A percentile compares a stretch with the other conserved stretches of the same genome.
Evolutionary conservation across 2,329 filamentous ascomycete species (phyloP).

Genomic region (Aspergillus pseudoterreus): DNA sequence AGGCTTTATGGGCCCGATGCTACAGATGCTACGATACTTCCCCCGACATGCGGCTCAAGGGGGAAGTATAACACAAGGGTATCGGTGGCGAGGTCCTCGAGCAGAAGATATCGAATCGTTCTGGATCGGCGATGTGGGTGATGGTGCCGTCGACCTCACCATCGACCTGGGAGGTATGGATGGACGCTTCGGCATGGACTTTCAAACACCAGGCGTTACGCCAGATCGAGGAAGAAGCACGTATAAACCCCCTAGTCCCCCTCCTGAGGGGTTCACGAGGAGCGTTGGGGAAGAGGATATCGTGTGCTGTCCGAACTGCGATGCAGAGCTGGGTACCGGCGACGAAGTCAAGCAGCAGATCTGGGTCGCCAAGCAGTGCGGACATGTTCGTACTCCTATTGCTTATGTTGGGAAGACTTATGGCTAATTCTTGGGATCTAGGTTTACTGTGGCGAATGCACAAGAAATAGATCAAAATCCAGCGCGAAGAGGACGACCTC

Average conservation of each 20-base stretch:
- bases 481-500: constrained; percentile 29
- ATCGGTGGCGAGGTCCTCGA: neutral
- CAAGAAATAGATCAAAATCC: constrained; percentile 35
- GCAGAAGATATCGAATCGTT: constrained; percentile 10
- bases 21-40: constrained; percentile 7
- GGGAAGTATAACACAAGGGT: neutral
- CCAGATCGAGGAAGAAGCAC: constrained; percentile 22
- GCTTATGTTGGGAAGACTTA: neutral
- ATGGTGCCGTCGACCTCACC: constrained; percentile 4
- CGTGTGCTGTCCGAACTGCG: constrained; percentile 81
- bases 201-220: constrained; percentile 43
- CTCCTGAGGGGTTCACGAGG: constrained; percentile 75
- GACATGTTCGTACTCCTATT: constrained; percentile 65
- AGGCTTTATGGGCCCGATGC: constrained; percentile 2
- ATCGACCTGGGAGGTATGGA: constrained; percentile 5
- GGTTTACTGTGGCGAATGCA: constrained; percentile 50
- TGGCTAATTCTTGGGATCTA: constrained; percentile 17
- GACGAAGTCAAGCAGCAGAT: constrained; percentile 73
- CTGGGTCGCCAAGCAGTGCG: constrained; percentile 86
- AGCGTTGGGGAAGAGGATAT: constrained; percentile 68
- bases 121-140: constrained; percentile 24
- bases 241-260: constrained; percentile 62
- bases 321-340: constrained; percentile 75
- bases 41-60: neutral
- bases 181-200: constrained; percentile 32